These are phyloP conservation scores for Hypomyces perniciosus DNA, from an alignment of 2,329 filamentous ascomycete species.

Conservation along the genomic window DNA sequence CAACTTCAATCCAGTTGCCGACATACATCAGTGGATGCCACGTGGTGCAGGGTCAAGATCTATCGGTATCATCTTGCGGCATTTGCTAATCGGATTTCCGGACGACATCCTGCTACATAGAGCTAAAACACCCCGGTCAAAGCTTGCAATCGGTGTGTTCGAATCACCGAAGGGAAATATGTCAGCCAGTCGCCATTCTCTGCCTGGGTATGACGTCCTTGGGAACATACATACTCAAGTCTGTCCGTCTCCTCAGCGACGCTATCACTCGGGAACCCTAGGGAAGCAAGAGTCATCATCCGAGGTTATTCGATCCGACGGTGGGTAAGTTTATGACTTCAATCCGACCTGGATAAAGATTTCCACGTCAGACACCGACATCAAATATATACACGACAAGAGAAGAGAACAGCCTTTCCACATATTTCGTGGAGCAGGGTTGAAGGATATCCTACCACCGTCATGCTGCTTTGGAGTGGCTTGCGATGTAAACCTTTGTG, in stretches of 20 bases:
- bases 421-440: background rate
- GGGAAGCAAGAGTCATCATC: conserved; percentile 2
- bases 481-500: background rate
- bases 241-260: conserved; percentile 30
- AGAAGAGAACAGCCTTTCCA: background rate
- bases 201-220: conserved; percentile 49
- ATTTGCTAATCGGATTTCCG: too few species aligned
- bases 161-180: conserved; percentile 38
- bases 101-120: too few species aligned
- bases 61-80: too few species aligned
- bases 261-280: conserved; percentile 55
- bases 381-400: too few species aligned
- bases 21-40: too few species aligned
- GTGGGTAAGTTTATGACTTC: background rate
- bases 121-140: too few species aligned
- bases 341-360: conserved; percentile 2
- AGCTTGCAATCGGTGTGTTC: too few species aligned
- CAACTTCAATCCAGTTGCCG: too few species aligned
- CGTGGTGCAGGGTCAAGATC: too few species aligned
- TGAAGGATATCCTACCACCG: background rate
- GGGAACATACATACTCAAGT: conserved; percentile 28
- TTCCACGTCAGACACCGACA: conserved; percentile 35
- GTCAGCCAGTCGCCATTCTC: conserved; percentile 53
- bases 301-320: conserved; percentile 8
- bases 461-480: too few species aligned